A percentile compares a stretch with the other conserved stretches of the same genome.
These are phyloP conservation scores for Wickerhamomyces alni DNA, from an alignment of 805 yeast species.

Conservation along the genomic window DNA sequence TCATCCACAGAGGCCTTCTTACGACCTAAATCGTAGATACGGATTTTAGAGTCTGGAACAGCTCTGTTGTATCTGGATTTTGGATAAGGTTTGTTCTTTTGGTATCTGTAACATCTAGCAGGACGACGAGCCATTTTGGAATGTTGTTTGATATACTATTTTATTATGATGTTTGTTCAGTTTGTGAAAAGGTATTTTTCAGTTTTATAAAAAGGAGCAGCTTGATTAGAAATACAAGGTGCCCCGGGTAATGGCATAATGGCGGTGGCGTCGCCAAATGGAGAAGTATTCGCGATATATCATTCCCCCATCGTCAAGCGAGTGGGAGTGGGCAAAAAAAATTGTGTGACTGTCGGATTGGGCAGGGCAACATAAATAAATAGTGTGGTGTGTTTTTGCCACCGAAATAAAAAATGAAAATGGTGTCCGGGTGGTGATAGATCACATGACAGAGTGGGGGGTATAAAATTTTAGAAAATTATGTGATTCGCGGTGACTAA, in stretches of 20 bases:
- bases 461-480: too few species aligned
- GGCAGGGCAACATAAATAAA: too few species aligned
- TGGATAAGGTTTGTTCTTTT: conserved; percentile 99
- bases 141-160: conserved; percentile 8
- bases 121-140: conserved; percentile 99
- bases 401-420: too few species aligned
- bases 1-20: conserved; percentile 99
- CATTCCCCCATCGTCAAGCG: too few species aligned
- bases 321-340: not conserved
- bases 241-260: not conserved
- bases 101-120: conserved; percentile 99
- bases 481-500: too few species aligned
- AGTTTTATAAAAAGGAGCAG: not conserved
- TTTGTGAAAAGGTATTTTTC: not conserved
- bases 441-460: not conserved
- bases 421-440: not conserved
- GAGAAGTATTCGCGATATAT: not conserved
- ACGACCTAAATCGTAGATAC: conserved; percentile 99
- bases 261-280: not conserved
- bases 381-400: too few species aligned
- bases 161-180: not conserved
- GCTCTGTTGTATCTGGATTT: conserved; percentile 99
- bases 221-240: not conserved
- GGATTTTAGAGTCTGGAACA: conserved; percentile 99
- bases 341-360: not conserved